phyloP scores from a whole-genome alignment of 1,284 basidiomycete genomes.

The Pisolithus thermaeus region DNA sequence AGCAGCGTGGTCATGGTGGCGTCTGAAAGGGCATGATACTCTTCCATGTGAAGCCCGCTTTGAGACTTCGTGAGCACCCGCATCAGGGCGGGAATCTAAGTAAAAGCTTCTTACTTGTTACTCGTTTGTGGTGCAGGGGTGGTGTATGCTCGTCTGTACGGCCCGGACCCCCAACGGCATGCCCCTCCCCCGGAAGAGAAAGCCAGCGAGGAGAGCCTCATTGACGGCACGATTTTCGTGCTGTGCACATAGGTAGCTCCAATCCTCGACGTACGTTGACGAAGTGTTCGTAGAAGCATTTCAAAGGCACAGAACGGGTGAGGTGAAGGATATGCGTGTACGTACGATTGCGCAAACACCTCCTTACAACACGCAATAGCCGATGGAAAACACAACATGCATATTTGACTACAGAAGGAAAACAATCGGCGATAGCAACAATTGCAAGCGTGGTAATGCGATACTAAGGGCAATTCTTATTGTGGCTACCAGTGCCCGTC shows the following conservation, averaged over 20 bases:
- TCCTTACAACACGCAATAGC: neutral
- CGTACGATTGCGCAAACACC: too few relatives aligned
- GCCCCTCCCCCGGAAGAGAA: neutral
- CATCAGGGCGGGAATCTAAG: neutral
- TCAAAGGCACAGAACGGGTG: neutral
- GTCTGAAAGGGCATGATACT: conserved; percentile 80
- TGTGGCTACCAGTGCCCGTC: too few relatives aligned
- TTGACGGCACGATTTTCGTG: conserved; percentile 3
- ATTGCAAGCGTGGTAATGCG: too few relatives aligned
- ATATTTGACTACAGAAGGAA: too few relatives aligned
- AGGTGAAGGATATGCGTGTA: neutral
- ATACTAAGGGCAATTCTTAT: too few relatives aligned
- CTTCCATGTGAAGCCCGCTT: conserved; percentile 56
- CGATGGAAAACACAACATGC: too few relatives aligned
- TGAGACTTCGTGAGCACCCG: neutral
- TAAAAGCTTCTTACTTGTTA: conserved; percentile 33
- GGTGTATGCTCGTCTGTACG: conserved; percentile 29
- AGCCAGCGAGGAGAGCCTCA: neutral
- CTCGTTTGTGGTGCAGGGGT: conserved; percentile 45
- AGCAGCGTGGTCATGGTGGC: conserved; percentile 78
- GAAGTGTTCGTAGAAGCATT: conserved; percentile 19
- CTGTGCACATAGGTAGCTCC: conserved; percentile 2
- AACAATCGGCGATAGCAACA: too few relatives aligned
- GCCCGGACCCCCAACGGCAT: neutral
- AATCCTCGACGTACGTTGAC: conserved; percentile 11